Percentiles rank a stretch among this genome's conserved stretches.
Conservation (phyloP, 495 filamentous ascomycete genomes). For the Talaromyces wortmannii region DNA sequence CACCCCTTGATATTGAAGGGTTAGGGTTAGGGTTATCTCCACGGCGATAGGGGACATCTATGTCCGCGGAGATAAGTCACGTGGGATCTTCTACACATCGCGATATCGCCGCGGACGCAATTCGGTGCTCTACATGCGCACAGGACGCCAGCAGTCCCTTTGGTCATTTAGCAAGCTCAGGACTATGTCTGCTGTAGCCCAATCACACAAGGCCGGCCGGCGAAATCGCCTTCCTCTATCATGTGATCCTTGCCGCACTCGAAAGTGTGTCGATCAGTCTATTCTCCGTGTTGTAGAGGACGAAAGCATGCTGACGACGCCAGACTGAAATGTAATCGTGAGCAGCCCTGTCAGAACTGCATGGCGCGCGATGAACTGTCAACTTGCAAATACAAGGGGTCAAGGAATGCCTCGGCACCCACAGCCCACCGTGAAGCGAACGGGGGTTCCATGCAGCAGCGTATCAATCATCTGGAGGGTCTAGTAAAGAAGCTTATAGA, state of each 20-base stretch:
- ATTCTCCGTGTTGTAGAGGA: not conserved
- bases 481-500: constrained; percentile 1
- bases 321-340: constrained; percentile 4
- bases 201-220: not conserved
- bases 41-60: not conserved
- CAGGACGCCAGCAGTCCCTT: too few species aligned
- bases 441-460: constrained; percentile 1
- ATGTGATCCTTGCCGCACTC: constrained; percentile 3
- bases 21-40: not conserved
- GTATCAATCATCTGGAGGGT: constrained; percentile 1
- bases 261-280: not conserved
- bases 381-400: constrained; percentile 1
- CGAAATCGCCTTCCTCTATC: constrained; percentile 3
- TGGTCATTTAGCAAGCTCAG: not conserved
- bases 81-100: not conserved
- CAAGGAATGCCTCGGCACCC: not conserved
- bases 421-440: not conserved
- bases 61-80: not conserved
- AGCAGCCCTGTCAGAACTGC: constrained; percentile 1
- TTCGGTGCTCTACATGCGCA: too few species aligned
- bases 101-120: too few species aligned
- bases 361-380: not conserved
- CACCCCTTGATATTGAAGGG: not conserved
- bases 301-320: not conserved
- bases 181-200: not conserved